Evolutionary conservation across 768 basidiomycete species (phyloP).

Genomic region (Psilocybe cyanescens): DNA sequence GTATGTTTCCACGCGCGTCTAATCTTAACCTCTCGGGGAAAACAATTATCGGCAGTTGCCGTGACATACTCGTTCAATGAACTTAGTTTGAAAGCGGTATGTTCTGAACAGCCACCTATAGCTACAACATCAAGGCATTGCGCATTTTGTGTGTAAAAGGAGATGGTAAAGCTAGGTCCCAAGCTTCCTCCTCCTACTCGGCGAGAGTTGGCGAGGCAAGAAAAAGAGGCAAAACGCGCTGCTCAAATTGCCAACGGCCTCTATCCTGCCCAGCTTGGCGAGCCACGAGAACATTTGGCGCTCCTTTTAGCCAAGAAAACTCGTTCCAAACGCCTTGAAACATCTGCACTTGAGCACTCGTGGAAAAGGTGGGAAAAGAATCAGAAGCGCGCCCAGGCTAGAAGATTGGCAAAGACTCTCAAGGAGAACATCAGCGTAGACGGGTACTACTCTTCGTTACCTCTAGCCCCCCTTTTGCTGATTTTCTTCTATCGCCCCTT

Average conservation of each 20-base stretch:
- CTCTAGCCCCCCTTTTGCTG: slow-evolving; percentile 5
- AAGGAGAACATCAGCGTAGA: slow-evolving; percentile 9
- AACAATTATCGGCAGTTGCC: slow-evolving; percentile 7
- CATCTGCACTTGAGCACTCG: slow-evolving; percentile 13
- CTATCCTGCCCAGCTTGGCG: slow-evolving; percentile 6
- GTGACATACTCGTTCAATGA: background rate
- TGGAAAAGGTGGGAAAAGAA: slow-evolving; percentile 21
- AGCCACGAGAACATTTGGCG: slow-evolving; percentile 12
- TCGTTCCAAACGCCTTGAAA: slow-evolving; percentile 13
- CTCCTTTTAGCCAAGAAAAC: slow-evolving; percentile 6
- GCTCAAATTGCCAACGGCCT: slow-evolving; percentile 12
- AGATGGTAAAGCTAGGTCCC: slow-evolving; percentile 22
- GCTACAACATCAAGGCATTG: background rate
- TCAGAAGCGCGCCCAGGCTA: slow-evolving; percentile 15
- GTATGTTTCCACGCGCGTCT: slow-evolving; percentile 1
- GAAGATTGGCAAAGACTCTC: slow-evolving; percentile 21
- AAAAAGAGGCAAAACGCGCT: slow-evolving; percentile 17
- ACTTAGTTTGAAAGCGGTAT: background rate
- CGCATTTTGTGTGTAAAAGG: background rate
- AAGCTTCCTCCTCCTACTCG: slow-evolving; percentile 16
- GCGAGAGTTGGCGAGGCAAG: slow-evolving; percentile 13
- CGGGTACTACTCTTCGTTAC: background rate
- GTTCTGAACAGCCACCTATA: background rate
- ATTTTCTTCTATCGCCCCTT: background rate
- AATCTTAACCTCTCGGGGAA: background rate